A percentile compares a stretch with the other conserved stretches of the same genome.
phyloP scores from a whole-genome alignment of 176 grass and related monocot species.

The Eragrostis curvula region DNA sequence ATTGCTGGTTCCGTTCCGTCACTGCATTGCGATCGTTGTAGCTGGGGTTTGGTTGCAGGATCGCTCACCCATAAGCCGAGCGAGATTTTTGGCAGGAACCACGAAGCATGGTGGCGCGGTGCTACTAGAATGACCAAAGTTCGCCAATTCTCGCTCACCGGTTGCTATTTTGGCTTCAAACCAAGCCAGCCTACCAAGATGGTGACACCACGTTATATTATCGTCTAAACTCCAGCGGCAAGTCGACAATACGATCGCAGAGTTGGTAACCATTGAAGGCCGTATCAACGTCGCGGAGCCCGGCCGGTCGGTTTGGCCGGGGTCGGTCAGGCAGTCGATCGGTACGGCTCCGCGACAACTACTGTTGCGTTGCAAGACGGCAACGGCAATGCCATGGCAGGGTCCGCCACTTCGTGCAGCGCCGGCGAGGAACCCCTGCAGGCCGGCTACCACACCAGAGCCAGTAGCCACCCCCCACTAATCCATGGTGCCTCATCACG shows the following conservation, averaged over 20 bases:
- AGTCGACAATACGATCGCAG: not conserved
- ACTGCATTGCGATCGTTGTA: not conserved
- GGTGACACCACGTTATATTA: not conserved
- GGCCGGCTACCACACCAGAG: not conserved
- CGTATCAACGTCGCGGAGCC: not conserved
- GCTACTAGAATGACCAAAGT: not conserved
- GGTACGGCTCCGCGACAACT: not conserved
- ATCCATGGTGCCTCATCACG: not conserved
- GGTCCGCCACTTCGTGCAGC: not conserved
- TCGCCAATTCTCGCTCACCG: not conserved
- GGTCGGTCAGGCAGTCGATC: not conserved
- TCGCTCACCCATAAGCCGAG: not conserved
- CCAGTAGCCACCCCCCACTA: not conserved
- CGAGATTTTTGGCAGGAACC: not conserved
- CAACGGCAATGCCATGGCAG: not conserved
- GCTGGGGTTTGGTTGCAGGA: not conserved
- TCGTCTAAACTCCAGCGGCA: not conserved
- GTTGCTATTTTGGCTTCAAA: not conserved
- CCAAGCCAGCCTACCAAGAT: not conserved
- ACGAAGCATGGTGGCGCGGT: too few species aligned
- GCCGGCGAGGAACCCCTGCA: too few species aligned
- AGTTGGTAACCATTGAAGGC: not conserved
- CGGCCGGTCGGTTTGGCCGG: not conserved
- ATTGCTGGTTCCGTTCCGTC: not conserved
- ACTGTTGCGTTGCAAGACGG: conserved; percentile 21